A percentile compares a stretch with the other conserved stretches of the same genome.
Conservation (phyloP, 164 flowering plant species). For the Sextonia rubra region DNA sequence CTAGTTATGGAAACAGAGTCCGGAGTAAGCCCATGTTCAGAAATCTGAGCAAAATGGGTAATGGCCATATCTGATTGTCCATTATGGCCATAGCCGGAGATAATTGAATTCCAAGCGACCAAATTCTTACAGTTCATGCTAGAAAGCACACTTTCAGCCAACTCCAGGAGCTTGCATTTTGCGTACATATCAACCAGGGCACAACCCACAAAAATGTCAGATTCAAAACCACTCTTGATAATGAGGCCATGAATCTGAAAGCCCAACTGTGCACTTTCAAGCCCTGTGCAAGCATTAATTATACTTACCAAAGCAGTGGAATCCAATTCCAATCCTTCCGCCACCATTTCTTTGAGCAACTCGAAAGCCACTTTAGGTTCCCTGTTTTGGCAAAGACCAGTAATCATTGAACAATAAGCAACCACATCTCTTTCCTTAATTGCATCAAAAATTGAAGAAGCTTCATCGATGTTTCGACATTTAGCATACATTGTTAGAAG, state of each 20-base stretch:
- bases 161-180: constrained; percentile 33
- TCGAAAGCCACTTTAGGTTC: constrained; percentile 35
- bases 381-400: constrained; percentile 37
- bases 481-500: constrained; percentile 52
- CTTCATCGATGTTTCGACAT: constrained; percentile 35
- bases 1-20: constrained; percentile 42
- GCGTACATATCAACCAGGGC: constrained; percentile 52
- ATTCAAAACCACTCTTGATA: constrained; percentile 32
- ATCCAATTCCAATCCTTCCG: constrained; percentile 37
- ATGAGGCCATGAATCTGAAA: constrained; percentile 40
- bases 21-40: constrained; percentile 29
- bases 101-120: constrained; percentile 58
- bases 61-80: constrained; percentile 39
- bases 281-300: constrained; percentile 32
- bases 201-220: constrained; percentile 42
- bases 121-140: constrained; percentile 37
- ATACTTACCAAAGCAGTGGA: constrained; percentile 37
- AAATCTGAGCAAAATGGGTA: constrained; percentile 33
- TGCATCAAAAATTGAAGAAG: constrained; percentile 29
- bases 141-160: constrained; percentile 35
- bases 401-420: constrained; percentile 55
- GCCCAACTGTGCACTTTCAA: constrained; percentile 30
- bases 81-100: constrained; percentile 37
- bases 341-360: constrained; percentile 27
- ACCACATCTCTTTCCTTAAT: constrained; percentile 40